Base-by-base conservation (phyloP, 2,329 filamentous ascomycete species). In the Dactylellina cionopaga region DNA sequence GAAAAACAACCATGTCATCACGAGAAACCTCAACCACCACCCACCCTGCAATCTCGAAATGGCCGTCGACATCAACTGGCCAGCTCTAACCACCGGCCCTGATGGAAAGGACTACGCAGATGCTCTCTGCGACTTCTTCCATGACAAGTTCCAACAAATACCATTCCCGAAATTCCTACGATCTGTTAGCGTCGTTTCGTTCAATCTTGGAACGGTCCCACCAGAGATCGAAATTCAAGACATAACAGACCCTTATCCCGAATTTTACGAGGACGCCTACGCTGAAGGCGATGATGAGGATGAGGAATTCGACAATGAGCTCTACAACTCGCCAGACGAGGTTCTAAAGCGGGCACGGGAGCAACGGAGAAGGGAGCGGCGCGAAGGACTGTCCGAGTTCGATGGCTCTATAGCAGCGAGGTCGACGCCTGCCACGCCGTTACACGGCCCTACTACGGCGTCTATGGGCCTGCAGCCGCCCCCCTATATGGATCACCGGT, bases 41-140 rank as follows among this genome's bases (percentile, higher is more conserved):
- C 25, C 31, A 44, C 29, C 7, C 22, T 10, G 37, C 10, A 33
- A 55, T n/a, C 17, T 17, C 27, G 41, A 37, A 13, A 99, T 99
- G 95, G 98, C 95, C 77, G 94, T 99, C 83, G 93, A 98, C 79
- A 90, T 99, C 80, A 92, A 96, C 82, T 99, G 95, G 95, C 90
- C 95, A 78, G 90, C 90, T 74, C 87, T 98, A 79, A 98, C 94
- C 19, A 89, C 88, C 74, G 95, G 95, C 25, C 88, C 92, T 51
- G 94, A 98, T 81, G 94, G 95, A 63, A 86, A 89, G 75, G 90
- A 88, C 59, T 88, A 97, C 73, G 92, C 94, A 51, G 90, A 92
- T 79, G 87, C 86, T 74, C 96, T 99, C 81, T 91, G 94, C 75
- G 88, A 89, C 78, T 99, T 99, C 82, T 91, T 99, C 77, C 92